These are phyloP conservation scores for Microbotryum violaceum DNA, from an alignment of 1,284 basidiomycete genomes.

Conservation along the genomic window DNA sequence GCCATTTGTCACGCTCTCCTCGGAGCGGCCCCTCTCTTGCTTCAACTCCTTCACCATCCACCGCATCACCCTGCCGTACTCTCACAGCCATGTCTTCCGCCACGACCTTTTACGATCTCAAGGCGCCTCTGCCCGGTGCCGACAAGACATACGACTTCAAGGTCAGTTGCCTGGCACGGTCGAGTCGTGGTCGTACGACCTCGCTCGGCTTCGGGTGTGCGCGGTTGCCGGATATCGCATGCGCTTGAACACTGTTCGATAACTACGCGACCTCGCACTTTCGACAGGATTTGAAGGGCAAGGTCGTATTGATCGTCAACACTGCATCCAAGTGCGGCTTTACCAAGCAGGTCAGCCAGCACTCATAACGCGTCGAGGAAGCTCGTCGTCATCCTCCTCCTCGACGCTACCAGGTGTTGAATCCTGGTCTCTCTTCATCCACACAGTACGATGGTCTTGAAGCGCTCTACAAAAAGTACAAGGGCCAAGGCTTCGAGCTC, in stretches of 20 bases:
- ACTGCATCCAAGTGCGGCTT: conserved; percentile 46
- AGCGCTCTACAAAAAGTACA: conserved; percentile 47
- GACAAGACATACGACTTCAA: conserved; percentile 20
- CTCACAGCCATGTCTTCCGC: conserved; percentile 17
- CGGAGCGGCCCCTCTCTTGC: neutral
- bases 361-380: conserved; percentile 7
- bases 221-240: too few relatives aligned
- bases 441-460: conserved; percentile 5
- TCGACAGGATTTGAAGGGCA: conserved; percentile 43
- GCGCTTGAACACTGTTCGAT: too few relatives aligned
- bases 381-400: neutral
- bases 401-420: neutral
- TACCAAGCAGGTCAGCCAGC: conserved; percentile 11
- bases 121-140: conserved; percentile 28
- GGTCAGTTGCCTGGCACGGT: neutral
- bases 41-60: neutral
- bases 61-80: neutral
- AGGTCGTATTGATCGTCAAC: conserved; percentile 50
- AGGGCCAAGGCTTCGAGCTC: conserved; percentile 44
- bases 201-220: too few relatives aligned
- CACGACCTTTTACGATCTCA: conserved; percentile 43
- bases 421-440: neutral
- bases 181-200: too few relatives aligned
- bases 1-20: conserved; percentile 2
- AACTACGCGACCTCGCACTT: too few relatives aligned